These are phyloP conservation scores for Aspergillus terreus DNA, from an alignment of 2,329 filamentous ascomycete species.

Conservation along the genomic window DNA sequence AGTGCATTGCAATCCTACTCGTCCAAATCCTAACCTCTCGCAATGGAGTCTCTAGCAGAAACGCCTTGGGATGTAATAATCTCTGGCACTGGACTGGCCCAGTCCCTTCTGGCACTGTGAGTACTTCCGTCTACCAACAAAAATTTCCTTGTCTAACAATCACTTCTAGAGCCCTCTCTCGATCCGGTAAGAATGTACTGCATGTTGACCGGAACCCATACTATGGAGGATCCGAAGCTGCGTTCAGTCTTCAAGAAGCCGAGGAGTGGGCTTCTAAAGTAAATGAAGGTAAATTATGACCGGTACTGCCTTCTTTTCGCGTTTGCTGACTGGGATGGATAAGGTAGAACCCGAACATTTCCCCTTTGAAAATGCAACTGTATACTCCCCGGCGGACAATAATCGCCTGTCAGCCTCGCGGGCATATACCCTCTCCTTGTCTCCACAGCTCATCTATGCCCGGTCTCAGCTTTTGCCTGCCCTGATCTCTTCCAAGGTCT, in stretches of 20 bases:
- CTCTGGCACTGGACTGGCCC: constrained; percentile 71
- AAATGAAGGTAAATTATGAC: constrained; percentile 31
- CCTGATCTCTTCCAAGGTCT: constrained; percentile 84
- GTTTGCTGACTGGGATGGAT: constrained; percentile 20
- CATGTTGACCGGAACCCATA: constrained; percentile 85
- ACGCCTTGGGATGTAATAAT: constrained; percentile 77
- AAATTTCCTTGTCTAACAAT: constrained; percentile 48
- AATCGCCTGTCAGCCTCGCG: constrained; percentile 52
- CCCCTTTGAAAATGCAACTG: constrained; percentile 39
- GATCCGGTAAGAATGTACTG: constrained; percentile 85
- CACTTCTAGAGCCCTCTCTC: constrained; percentile 75
- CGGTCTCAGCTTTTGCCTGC: constrained; percentile 72
- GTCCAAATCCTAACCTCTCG: constrained; percentile 15
- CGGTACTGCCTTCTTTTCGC: neutral
- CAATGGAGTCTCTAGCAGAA: constrained; percentile 71
- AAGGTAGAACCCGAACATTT: constrained; percentile 30
- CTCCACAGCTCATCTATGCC: constrained; percentile 82
- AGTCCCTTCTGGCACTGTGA: constrained; percentile 76
- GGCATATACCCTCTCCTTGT: constrained; percentile 76
- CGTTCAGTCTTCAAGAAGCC: constrained; percentile 77
- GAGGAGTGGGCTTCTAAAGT: constrained; percentile 65
- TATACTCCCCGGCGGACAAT: constrained; percentile 20
- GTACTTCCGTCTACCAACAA: constrained; percentile 20
- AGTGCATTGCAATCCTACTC: constrained; percentile 10
- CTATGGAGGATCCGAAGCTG: constrained; percentile 83